phyloP scores from a whole-genome alignment of 2,329 filamentous ascomycete species.

The Cadophora luteo-olivacea region DNA sequence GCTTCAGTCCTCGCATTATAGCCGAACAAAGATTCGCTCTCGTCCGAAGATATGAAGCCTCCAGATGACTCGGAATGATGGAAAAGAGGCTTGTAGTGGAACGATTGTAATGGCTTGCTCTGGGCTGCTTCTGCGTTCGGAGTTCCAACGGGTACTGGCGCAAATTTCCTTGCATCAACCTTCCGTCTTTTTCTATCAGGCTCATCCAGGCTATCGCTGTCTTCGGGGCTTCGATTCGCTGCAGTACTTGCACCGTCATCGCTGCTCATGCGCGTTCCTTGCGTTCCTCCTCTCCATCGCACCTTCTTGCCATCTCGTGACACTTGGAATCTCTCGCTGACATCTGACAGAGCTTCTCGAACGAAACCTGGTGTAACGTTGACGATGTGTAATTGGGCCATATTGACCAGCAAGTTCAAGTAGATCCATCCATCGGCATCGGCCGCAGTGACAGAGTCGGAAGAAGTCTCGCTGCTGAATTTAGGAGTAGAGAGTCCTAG shows the following conservation, averaged over 20 bases:
- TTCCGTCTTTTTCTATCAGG: slow-evolving; percentile 38
- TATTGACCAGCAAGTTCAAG: slow-evolving; percentile 77
- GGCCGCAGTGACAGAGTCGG: slow-evolving; percentile 62
- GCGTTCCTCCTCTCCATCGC: slow-evolving; percentile 75
- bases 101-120: slow-evolving; percentile 51
- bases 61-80: slow-evolving; percentile 56
- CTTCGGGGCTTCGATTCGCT: slow-evolving; percentile 48
- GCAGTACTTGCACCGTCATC: slow-evolving; percentile 62
- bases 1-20: slow-evolving; percentile 5
- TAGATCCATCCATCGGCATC: slow-evolving; percentile 82
- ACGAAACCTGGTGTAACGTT: slow-evolving; percentile 83
- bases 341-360: slow-evolving; percentile 71
- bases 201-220: slow-evolving; percentile 36
- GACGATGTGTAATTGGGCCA: slow-evolving; percentile 85
- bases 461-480: slow-evolving; percentile 51
- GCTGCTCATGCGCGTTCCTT: slow-evolving; percentile 70
- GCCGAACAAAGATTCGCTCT: slow-evolving; percentile 49
- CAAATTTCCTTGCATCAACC: slow-evolving; percentile 31
- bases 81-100: slow-evolving; percentile 71
- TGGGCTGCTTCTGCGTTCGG: not conserved
- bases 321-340: slow-evolving; percentile 78
- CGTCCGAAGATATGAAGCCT: slow-evolving; percentile 53
- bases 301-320: slow-evolving; percentile 80
- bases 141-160: slow-evolving; percentile 20
- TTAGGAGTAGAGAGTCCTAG: slow-evolving; percentile 70